These are phyloP conservation scores for Rhodotorula graminis DNA, from an alignment of 768 basidiomycete genomes.

Conservation along the genomic window DNA sequence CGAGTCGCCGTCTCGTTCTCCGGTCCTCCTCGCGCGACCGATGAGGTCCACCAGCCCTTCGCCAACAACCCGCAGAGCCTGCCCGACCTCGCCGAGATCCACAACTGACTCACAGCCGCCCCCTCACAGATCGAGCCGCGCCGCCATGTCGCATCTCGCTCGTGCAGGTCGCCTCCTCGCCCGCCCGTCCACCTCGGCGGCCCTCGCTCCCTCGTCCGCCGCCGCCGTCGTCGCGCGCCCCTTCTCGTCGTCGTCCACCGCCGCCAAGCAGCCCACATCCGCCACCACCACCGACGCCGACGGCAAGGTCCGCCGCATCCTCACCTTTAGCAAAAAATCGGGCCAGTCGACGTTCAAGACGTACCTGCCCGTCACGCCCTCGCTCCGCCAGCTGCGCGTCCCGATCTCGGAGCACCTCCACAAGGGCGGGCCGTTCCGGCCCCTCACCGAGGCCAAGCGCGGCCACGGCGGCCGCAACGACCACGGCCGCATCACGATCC, in stretches of 20 bases:
- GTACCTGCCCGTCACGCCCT: slow-evolving; percentile 81
- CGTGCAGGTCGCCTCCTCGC: not conserved
- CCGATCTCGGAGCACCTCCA: slow-evolving; percentile 77
- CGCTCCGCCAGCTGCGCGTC: slow-evolving; percentile 78
- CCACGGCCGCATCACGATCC: slow-evolving; percentile 77
- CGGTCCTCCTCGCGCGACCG: too few relatives aligned
- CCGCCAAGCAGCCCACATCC: slow-evolving; percentile 5
- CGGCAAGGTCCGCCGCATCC: slow-evolving; percentile 17
- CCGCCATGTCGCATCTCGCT: not conserved
- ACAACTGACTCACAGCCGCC: too few relatives aligned
- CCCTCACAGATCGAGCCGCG: not conserved
- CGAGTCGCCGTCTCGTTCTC: too few relatives aligned
- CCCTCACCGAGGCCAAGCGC: slow-evolving; percentile 73
- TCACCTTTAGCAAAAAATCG: slow-evolving; percentile 30
- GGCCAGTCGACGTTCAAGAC: slow-evolving; percentile 63
- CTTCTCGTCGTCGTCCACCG: slow-evolving; percentile 1
- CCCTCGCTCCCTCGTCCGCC: slow-evolving; percentile 5
- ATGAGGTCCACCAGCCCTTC: too few relatives aligned
- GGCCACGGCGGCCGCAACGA: slow-evolving; percentile 80
- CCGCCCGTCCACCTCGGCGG: slow-evolving; percentile 10
- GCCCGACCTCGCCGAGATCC: too few relatives aligned
- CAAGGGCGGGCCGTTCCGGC: slow-evolving; percentile 74
- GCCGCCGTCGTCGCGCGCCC: not conserved
- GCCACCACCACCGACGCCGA: slow-evolving; percentile 1
- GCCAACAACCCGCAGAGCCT: too few relatives aligned